These are phyloP conservation scores for Tephrocybe sp. DNA, from an alignment of 768 basidiomycete genomes.

Conservation along the genomic window DNA sequence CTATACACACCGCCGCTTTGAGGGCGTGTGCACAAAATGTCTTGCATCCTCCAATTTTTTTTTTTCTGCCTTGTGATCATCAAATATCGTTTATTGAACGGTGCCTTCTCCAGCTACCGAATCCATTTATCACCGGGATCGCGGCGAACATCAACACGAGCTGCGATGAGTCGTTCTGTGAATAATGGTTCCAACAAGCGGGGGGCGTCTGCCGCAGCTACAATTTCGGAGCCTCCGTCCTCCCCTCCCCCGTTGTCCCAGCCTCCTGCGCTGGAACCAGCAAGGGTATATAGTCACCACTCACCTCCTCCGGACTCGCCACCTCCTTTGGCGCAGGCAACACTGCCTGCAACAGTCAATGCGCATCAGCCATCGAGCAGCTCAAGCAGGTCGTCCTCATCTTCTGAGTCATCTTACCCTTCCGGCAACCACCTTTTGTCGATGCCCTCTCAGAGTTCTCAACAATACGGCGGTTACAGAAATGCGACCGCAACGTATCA, in stretches of 20 bases:
- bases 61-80: neutral
- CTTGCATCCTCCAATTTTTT: too few relatives aligned
- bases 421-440: slow-evolving; percentile 26
- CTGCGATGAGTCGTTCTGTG: slow-evolving; percentile 49
- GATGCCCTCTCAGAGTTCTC: slow-evolving; percentile 25
- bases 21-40: too few relatives aligned
- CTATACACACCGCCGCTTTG: too few relatives aligned
- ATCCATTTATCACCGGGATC: slow-evolving; percentile 84
- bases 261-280: slow-evolving; percentile 48
- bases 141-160: slow-evolving; percentile 63
- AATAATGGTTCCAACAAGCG: slow-evolving; percentile 29
- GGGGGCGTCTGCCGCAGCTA: slow-evolving; percentile 25
- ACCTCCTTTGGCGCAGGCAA: slow-evolving; percentile 53
- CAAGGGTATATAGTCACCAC: slow-evolving; percentile 34
- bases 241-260: slow-evolving; percentile 33
- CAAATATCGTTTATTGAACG: slow-evolving; percentile 2
- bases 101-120: slow-evolving; percentile 53
- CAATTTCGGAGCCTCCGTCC: slow-evolving; percentile 24
- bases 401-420: slow-evolving; percentile 43
- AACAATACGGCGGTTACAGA: slow-evolving; percentile 33
- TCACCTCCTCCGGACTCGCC: slow-evolving; percentile 55
- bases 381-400: slow-evolving; percentile 45
- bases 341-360: slow-evolving; percentile 42
- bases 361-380: slow-evolving; percentile 33
- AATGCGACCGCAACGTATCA: slow-evolving; percentile 45